A percentile compares a stretch with the other conserved stretches of the same genome.
These are phyloP conservation scores for Phylloporus scabripes DNA, from an alignment of 768 basidiomycete genomes.

Conservation along the genomic window DNA sequence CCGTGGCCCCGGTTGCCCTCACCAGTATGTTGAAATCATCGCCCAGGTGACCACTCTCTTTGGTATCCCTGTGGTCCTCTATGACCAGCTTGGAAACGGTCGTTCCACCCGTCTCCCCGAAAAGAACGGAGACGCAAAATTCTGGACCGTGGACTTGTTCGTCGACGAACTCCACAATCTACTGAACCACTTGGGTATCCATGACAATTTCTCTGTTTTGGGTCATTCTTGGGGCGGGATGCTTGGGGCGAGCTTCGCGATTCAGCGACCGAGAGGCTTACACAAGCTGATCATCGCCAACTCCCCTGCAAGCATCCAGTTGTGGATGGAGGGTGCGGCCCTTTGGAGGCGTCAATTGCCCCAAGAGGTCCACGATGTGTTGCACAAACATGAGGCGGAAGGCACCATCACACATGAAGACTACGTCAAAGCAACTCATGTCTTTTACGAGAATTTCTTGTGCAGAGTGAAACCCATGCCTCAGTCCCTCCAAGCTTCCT, in stretches of 20 bases:
- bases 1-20: constrained; percentile 45
- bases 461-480: constrained; percentile 46
- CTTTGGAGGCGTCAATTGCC: constrained; percentile 35
- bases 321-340: constrained; percentile 35
- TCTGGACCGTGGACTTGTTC: constrained; percentile 50
- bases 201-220: constrained; percentile 37
- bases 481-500: constrained; percentile 28
- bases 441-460: constrained; percentile 39
- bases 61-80: constrained; percentile 45
- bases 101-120: constrained; percentile 49
- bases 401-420: constrained; percentile 40
- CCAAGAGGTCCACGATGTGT: constrained; percentile 32
- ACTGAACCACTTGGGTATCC: constrained; percentile 39
- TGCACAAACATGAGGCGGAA: constrained; percentile 43
- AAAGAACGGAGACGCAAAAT: constrained; percentile 36
- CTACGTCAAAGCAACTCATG: constrained; percentile 38
- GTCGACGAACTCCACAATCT: constrained; percentile 47
- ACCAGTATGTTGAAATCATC: constrained; percentile 37
- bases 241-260: constrained; percentile 37
- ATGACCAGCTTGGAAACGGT: constrained; percentile 55
- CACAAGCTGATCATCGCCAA: constrained; percentile 43
- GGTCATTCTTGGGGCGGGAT: constrained; percentile 44
- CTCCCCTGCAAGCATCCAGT: constrained; percentile 39
- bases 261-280: constrained; percentile 40
- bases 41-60: constrained; percentile 34